Evolutionary conservation across 176 grass and related monocot genomes (phyloP).

Genomic region (Eleusine indica): DNA sequence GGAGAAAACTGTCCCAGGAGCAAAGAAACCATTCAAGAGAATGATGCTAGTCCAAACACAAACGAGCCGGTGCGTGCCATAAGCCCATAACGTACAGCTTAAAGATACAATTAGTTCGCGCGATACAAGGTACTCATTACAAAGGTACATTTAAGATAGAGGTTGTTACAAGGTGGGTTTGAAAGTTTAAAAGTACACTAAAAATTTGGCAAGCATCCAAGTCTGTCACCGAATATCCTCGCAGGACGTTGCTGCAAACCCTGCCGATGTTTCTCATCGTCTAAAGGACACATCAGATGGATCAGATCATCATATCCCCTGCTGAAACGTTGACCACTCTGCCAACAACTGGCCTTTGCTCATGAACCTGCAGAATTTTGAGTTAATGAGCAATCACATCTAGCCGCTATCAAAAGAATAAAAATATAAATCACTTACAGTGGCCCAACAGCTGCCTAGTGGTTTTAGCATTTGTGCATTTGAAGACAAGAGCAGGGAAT

Average conservation of each 20-base stretch:
- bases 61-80: slow-evolving; percentile 16
- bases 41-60: slow-evolving; percentile 22
- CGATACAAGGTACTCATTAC: slow-evolving; percentile 9
- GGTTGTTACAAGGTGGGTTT: slow-evolving; percentile 17
- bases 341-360: slow-evolving; percentile 48
- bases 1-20: background rate
- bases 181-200: slow-evolving; percentile 18
- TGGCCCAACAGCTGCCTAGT: slow-evolving; percentile 42
- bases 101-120: background rate
- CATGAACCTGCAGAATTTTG: slow-evolving; percentile 46
- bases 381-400: slow-evolving; percentile 19
- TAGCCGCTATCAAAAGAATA: slow-evolving; percentile 30
- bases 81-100: slow-evolving; percentile 10
- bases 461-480: slow-evolving; percentile 49
- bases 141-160: slow-evolving; percentile 29
- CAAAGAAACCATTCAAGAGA: slow-evolving; percentile 2
- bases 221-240: background rate
- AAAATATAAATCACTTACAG: slow-evolving; percentile 44
- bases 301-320: slow-evolving; percentile 57
- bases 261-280: slow-evolving; percentile 19
- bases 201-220: slow-evolving; percentile 16
- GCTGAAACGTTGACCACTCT: slow-evolving; percentile 55
- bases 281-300: slow-evolving; percentile 10
- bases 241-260: slow-evolving; percentile 18
- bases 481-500: slow-evolving; percentile 41